Conservation (phyloP, 2,329 filamentous ascomycete species). For the Stagonosporopsis tanaceti region DNA sequence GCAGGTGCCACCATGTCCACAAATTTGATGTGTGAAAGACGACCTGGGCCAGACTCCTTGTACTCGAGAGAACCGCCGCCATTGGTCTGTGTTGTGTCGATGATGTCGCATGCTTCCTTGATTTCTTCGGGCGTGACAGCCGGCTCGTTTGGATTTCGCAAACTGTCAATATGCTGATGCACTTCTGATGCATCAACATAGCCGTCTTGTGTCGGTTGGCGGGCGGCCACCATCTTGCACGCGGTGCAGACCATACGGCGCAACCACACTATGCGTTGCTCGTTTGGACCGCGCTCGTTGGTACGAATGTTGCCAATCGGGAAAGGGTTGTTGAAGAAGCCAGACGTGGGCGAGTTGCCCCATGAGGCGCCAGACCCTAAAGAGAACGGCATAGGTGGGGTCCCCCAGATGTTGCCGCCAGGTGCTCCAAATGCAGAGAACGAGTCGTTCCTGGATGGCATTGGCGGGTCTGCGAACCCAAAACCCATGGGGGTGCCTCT, state of each 20-base stretch:
- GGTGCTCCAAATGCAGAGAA: conserved; percentile 46
- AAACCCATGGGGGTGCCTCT: conserved; percentile 43
- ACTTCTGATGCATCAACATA: conserved; percentile 75
- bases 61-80: conserved; percentile 89
- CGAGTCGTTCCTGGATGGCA: conserved; percentile 41
- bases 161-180: conserved; percentile 69
- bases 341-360: conserved; percentile 50
- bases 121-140: conserved; percentile 71
- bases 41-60: conserved; percentile 59
- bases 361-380: conserved; percentile 48
- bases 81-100: conserved; percentile 79
- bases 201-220: conserved; percentile 60
- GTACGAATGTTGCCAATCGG: conserved; percentile 35
- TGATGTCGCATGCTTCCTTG: conserved; percentile 86
- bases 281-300: conserved; percentile 38
- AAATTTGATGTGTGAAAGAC: conserved; percentile 54
- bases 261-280: conserved; percentile 44
- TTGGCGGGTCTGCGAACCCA: conserved; percentile 45
- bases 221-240: conserved; percentile 70
- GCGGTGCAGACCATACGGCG: conserved; percentile 73
- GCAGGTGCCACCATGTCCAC: conserved; percentile 44
- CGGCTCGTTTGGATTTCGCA: conserved; percentile 66
- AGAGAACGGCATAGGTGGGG: conserved; percentile 53
- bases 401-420: conserved; percentile 52
- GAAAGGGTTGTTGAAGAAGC: conserved; percentile 46